A percentile compares a stretch with the other conserved stretches of the same genome.
These are phyloP conservation scores for Botrytis porri DNA, from an alignment of 2,329 filamentous ascomycete species.

Conservation along the genomic window DNA sequence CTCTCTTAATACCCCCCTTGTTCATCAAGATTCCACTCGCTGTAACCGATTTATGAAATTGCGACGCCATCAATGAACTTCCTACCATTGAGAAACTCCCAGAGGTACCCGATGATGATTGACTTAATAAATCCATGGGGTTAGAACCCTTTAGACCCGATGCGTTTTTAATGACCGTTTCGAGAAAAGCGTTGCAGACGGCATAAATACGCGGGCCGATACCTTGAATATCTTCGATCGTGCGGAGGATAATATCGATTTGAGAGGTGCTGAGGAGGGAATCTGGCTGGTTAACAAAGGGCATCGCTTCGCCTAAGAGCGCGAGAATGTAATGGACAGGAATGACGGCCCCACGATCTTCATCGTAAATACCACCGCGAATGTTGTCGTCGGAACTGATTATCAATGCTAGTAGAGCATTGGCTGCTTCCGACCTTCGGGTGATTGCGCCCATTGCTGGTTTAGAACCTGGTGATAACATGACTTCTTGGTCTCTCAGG, in stretches of 20 bases:
- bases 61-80: conserved; percentile 66
- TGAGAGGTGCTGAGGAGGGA: conserved; percentile 66
- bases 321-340: conserved; percentile 83
- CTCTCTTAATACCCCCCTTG: conserved; percentile 51
- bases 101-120: conserved; percentile 57
- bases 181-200: conserved; percentile 75
- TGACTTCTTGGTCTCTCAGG: conserved; percentile 68
- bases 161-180: conserved; percentile 69
- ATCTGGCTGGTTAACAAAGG: conserved; percentile 66
- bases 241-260: conserved; percentile 71
- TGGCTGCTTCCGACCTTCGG: conserved; percentile 66
- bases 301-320: conserved; percentile 77
- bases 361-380: conserved; percentile 84
- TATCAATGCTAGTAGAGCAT: conserved; percentile 77
- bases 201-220: conserved; percentile 69
- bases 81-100: conserved; percentile 63
- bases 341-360: conserved; percentile 74
- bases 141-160: conserved; percentile 60
- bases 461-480: conserved; percentile 40
- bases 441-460: conserved; percentile 48
- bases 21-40: conserved; percentile 49
- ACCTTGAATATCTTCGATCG: conserved; percentile 76
- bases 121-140: conserved; percentile 65
- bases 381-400: conserved; percentile 86
- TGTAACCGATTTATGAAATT: conserved; percentile 58